These are phyloP conservation scores for Camelina laxa DNA, from an alignment of 345 rosid species.

Conservation along the genomic window DNA sequence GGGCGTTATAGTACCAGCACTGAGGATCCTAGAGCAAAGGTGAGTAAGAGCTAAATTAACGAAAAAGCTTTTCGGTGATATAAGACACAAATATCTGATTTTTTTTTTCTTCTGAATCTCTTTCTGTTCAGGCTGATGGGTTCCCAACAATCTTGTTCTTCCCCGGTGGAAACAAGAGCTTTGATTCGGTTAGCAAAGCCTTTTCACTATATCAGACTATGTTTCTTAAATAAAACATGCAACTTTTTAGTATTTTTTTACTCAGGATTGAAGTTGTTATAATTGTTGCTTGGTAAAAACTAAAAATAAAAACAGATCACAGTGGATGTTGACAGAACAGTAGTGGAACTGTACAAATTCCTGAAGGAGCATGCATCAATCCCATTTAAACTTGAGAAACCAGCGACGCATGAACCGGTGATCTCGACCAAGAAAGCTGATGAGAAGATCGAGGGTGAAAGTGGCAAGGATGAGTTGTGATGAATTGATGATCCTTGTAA, in stretches of 20 bases:
- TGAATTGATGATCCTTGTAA: constrained; percentile 49
- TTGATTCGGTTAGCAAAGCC: constrained; percentile 75
- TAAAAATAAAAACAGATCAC: constrained; percentile 58
- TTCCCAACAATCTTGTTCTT: constrained; percentile 93
- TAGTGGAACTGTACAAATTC: constrained; percentile 87
- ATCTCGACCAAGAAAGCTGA: constrained; percentile 38
- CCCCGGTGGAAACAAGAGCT: constrained; percentile 99
- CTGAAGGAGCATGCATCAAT: constrained; percentile 87
- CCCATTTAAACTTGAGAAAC: constrained; percentile 92
- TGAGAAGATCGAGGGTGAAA: constrained; percentile 30
- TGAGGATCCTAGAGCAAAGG: constrained; percentile 99
- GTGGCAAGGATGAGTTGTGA: constrained; percentile 82
- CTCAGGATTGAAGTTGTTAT: constrained; percentile 22
- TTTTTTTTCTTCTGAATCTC: constrained; percentile 11
- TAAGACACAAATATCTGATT: neutral
- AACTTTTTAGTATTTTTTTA: neutral
- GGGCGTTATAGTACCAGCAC: constrained; percentile 96
- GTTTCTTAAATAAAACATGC: neutral
- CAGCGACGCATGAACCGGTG: constrained; percentile 44
- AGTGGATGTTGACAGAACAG: constrained; percentile 89
- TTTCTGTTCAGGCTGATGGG: constrained; percentile 74
- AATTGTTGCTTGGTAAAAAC: neutral
- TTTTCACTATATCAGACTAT: constrained; percentile 14
- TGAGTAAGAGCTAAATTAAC: constrained; percentile 25
- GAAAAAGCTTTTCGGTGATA: neutral